Percentiles rank a stretch among this genome's conserved stretches.
These are phyloP conservation scores for Globisporangium barbulae DNA, from an alignment of 352 stramenopile genomes.

Conservation along the genomic window DNA sequence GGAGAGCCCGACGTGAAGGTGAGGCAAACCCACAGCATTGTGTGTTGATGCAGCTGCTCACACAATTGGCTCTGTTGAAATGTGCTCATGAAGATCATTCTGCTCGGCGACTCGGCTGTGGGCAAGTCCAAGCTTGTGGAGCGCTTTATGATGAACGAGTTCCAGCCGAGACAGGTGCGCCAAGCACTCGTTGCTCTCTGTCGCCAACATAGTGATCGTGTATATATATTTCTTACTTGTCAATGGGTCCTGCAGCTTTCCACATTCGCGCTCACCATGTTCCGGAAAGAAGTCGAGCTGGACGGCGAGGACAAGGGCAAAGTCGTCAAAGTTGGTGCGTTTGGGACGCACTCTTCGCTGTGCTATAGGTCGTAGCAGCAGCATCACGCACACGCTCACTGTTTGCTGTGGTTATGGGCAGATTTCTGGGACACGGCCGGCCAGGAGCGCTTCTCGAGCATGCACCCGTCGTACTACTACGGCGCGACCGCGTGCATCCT, in stretches of 20 bases:
- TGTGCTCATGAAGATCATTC: conserved; percentile 70
- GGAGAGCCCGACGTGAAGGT: conserved; percentile 69
- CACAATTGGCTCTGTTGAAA: no score
- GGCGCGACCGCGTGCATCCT: conserved; percentile 93
- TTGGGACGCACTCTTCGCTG: no score
- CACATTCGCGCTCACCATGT: conserved; percentile 95
- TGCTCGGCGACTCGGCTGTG: conserved; percentile 93
- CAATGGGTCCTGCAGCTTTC: conserved; percentile 56
- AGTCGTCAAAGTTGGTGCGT: conserved; percentile 64
- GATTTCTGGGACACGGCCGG: conserved; percentile 97
- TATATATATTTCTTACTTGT: background rate
- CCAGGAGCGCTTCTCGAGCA: conserved; percentile 94
- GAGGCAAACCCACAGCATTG: background rate
- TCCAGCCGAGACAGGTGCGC: conserved; percentile 86
- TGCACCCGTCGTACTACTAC: conserved; percentile 96
- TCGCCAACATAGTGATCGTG: background rate
- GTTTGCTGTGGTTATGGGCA: conserved; percentile 14
- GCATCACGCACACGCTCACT: background rate
- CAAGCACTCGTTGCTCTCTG: background rate
- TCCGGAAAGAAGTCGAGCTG: conserved; percentile 90
- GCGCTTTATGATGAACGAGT: conserved; percentile 95
- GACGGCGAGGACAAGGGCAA: conserved; percentile 42
- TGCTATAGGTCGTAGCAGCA: no score
- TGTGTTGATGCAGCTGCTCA: background rate
- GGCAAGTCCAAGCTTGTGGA: conserved; percentile 96